Base-by-base conservation (phyloP, 805 yeast genomes). In the Wickerhamiella lipophila region DNA sequence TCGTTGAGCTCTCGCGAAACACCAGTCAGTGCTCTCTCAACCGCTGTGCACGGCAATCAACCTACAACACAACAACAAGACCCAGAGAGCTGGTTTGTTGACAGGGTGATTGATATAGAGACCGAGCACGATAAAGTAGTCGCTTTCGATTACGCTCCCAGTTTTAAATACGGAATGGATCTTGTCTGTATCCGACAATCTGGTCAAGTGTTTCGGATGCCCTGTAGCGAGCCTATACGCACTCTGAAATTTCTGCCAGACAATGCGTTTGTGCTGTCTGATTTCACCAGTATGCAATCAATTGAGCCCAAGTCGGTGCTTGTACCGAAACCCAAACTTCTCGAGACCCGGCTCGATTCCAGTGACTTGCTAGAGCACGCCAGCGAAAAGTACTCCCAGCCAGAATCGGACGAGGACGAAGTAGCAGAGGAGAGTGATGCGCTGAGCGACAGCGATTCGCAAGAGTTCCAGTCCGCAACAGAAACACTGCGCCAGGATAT, bases 131-230 rank as follows among this genome's bases (percentile, higher is more conserved):
- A 87, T 55, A 73, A 88, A 55, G 94, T 87, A 0, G 78, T 82
- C 1, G 80, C 95, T 0, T 87, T 81, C 64, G 96, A 87, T 62
- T 87, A 86, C 60, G 75, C 79, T n/a, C 52, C 64, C 2, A 49
- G 58, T 5, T 67, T 76, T 2, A 29, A 45, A 11, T 65, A 61
- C n/a, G 72, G 78, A 19, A 74, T 83, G 7, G 78, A 81, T 56
- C 71, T 84, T 50, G 77, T 88, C 25, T 87, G 96, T 63, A 81
- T 88, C 82, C 70, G 96, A 54, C 94, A 85, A 58, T 83, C 94
- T 0, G 96, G 96, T 3, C 81, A 84, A 47, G 79, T 87, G 0
- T 87, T 83, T 63, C 71, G 81, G 50, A 83, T 83, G 88, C 75
- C 81, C 0, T 83, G 81, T 0, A 65, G 69, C 1, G 89, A 83